Percentiles rank a stretch among this genome's conserved stretches.
Evolutionary conservation across 2,329 filamentous ascomycete species (phyloP).

Genomic region (Colletotrichum lini): DNA sequence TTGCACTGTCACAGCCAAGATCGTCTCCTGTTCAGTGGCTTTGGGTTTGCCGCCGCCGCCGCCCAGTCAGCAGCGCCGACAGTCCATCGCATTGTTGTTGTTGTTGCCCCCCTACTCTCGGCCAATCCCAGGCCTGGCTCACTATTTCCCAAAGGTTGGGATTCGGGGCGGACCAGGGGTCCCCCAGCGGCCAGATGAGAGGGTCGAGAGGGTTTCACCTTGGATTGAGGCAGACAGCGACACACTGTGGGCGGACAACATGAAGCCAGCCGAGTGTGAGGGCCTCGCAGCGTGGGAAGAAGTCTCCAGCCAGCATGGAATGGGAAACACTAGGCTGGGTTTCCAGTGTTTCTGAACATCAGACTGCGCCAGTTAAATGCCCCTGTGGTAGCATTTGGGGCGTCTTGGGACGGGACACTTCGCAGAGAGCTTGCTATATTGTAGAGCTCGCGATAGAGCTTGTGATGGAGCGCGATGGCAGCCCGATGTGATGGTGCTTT

Average conservation of each 20-base stretch:
- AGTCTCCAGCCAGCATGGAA: conserved; percentile 32
- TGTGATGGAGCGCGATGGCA: conserved; percentile 1
- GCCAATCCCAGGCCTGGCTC: not conserved
- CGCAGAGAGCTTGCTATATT: conserved; percentile 10
- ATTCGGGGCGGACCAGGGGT: conserved; percentile 29
- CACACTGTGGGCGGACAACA: conserved; percentile 35
- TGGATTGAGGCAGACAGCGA: conserved; percentile 25
- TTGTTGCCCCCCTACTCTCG: conserved; percentile 9
- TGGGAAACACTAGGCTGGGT: conserved; percentile 42
- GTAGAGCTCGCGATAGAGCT: conserved; percentile 12
- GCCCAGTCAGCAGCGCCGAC: conserved; percentile 8
- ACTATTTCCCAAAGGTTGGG: conserved; percentile 32
- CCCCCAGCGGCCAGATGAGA: conserved; percentile 22
- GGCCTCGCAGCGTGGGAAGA: not conserved
- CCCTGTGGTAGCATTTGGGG: conserved; percentile 13
- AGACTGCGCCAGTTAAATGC: conserved; percentile 33
- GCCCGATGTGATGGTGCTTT: conserved; percentile 15
- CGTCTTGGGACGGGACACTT: not conserved
- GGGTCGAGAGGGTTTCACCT: conserved; percentile 36
- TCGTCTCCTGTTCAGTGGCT: not conserved
- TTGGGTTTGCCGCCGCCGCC: conserved; percentile 2
- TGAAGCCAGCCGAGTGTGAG: conserved; percentile 41
- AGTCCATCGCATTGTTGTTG: conserved; percentile 25
- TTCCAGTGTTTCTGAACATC: conserved; percentile 41
- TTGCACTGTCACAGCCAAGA: conserved; percentile 14